Base-by-base conservation (phyloP, 176 grass and related monocot genomes). In the Eleusine indica region DNA sequence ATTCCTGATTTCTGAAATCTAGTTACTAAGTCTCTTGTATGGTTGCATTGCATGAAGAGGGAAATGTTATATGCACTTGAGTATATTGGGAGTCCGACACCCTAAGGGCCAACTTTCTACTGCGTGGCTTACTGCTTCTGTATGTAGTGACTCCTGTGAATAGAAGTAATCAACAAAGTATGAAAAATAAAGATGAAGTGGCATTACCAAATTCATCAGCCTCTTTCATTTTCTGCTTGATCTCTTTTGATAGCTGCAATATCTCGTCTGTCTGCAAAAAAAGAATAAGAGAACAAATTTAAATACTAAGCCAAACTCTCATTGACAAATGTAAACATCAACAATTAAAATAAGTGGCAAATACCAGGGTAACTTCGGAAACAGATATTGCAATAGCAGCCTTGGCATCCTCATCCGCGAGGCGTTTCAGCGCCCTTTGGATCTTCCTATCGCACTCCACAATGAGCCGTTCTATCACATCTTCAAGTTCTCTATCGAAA, bases 371-470 rank as follows among this genome's bases (percentile, higher is more conserved):
- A 82, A 99, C 91, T 74, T 92, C 89, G 7, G 93, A 99, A 8
- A 99, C 96, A 29, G 96, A 99, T 85, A 96, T 99, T 3, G 96
- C 96, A 72, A 98, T 95, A 66, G 93, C 93, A 81, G 93, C 93
- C 46, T 94, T 94, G 68, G 96, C 96, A 89, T 96, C 96, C 71
- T 99, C 93, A 35, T 94, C 93, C 0, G 84, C 89, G 5, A 98
- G 85, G 3, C 96, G 91, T 22, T 99, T 96, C 57, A 99, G 85
- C 13, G 93, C 96, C 87, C 96, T 93, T 91, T 99, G 96, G 49
- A 99, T 99, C 79, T 99, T 99, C 53, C 96, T 87, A 83, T 99
- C 93, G 0, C 96, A 99, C 74, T 99, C 96, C 43, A 99, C 96
- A 60, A 99, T 99, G 58, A 96, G 84, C 82, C 89, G 84, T n/a